phyloP scores from a whole-genome alignment of 1,284 basidiomycete species.

The Puccinia novopanici region DNA sequence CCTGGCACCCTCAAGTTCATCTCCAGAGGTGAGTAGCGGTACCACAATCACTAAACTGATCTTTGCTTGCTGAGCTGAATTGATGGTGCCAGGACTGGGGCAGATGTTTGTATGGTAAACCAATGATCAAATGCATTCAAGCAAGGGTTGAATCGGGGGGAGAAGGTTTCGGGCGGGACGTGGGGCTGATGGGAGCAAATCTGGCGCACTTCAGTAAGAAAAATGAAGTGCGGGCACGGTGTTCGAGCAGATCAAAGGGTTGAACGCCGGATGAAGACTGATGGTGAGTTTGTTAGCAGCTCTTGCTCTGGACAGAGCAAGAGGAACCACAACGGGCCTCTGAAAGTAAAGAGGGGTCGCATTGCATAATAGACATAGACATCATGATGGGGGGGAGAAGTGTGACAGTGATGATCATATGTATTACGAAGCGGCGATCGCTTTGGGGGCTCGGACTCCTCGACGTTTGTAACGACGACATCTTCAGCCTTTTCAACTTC shows the following conservation, averaged over 20 bases:
- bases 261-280: background rate
- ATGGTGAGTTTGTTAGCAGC: background rate
- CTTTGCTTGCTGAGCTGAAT: too few relatives aligned
- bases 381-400: slow-evolving; percentile 20
- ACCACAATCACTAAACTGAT: too few relatives aligned
- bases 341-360: slow-evolving; percentile 21
- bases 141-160: too few relatives aligned
- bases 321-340: background rate
- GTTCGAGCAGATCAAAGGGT: background rate
- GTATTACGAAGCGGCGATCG: slow-evolving; percentile 46
- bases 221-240: background rate
- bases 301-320: background rate
- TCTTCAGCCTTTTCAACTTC: slow-evolving; percentile 50
- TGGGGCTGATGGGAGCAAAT: too few relatives aligned
- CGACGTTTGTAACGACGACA: slow-evolving; percentile 34
- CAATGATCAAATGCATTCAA: too few relatives aligned
- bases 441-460: slow-evolving; percentile 34
- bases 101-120: too few relatives aligned
- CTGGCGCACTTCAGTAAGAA: too few relatives aligned
- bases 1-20: too few relatives aligned
- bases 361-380: slow-evolving; percentile 40
- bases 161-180: too few relatives aligned
- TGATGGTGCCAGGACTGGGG: too few relatives aligned
- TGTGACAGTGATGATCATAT: background rate
- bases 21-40: too few relatives aligned